These are phyloP conservation scores for Inga laurina DNA, from an alignment of 306 rosid genomes.

Conservation along the genomic window DNA sequence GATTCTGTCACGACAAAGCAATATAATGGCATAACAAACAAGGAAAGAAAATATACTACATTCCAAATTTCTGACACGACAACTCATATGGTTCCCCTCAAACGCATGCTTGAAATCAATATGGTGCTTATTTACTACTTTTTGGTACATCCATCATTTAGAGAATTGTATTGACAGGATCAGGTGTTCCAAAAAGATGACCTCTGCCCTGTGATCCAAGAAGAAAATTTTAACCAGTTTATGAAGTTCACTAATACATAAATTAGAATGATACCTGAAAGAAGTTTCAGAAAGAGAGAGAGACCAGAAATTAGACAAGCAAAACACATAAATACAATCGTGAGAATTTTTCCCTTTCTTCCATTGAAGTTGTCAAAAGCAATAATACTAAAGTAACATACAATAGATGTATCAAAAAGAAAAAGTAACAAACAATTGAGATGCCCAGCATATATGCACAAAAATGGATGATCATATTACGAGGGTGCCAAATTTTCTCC, in stretches of 20 bases:
- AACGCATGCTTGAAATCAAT: neutral
- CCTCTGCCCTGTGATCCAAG: slow-evolving; percentile 27
- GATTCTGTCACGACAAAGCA: neutral
- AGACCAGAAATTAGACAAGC: neutral
- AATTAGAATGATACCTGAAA: neutral
- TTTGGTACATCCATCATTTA: neutral
- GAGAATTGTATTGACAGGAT: neutral
- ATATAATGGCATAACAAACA: neutral
- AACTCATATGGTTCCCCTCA: neutral
- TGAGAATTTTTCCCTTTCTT: too few relatives aligned
- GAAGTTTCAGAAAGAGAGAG: neutral
- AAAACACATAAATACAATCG: neutral
- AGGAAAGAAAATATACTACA: neutral
- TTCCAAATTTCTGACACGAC: neutral
- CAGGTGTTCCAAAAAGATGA: neutral
- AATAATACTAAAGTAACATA: too few relatives aligned
- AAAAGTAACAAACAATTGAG: too few relatives aligned
- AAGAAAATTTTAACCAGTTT: slow-evolving; percentile 15
- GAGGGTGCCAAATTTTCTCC: too few relatives aligned
- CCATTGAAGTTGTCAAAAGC: too few relatives aligned
- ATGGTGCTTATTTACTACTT: neutral
- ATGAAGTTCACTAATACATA: slow-evolving; percentile 12
- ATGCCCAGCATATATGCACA: too few relatives aligned
- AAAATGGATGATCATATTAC: too few relatives aligned
- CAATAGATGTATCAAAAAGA: too few relatives aligned